Evolutionary conservation across 2,329 filamentous ascomycete species (phyloP).

Genomic region (Fusarium goolgardi): DNA sequence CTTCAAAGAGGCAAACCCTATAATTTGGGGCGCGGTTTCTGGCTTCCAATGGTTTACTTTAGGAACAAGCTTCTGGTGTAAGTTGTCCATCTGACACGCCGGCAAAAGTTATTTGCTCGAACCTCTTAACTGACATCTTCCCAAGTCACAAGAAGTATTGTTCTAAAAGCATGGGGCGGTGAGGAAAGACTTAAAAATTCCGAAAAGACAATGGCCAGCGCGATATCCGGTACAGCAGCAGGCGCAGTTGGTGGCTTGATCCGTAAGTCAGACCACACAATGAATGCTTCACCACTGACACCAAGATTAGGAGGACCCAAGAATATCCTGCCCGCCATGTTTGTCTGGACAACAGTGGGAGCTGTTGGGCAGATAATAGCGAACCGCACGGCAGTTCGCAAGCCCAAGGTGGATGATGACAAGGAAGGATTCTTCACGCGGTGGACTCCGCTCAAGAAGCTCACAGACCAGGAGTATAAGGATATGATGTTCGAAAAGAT

Average conservation of each 20-base stretch:
- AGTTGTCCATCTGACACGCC: slow-evolving; percentile 45
- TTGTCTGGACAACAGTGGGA: slow-evolving; percentile 60
- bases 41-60: slow-evolving; percentile 85
- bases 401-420: slow-evolving; percentile 54
- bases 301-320: slow-evolving; percentile 59
- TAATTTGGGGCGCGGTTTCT: slow-evolving; percentile 76
- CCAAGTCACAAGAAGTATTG: slow-evolving; percentile 61
- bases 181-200: slow-evolving; percentile 64
- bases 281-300: slow-evolving; percentile 30
- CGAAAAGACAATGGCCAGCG: slow-evolving; percentile 75
- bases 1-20: slow-evolving; percentile 72
- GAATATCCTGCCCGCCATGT: slow-evolving; percentile 63
- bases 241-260: slow-evolving; percentile 69
- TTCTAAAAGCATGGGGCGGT: slow-evolving; percentile 61
- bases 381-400: slow-evolving; percentile 48
- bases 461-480: slow-evolving; percentile 80
- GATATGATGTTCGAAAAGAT: slow-evolving; percentile 77
- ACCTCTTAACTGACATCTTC: slow-evolving; percentile 19
- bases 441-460: slow-evolving; percentile 76
- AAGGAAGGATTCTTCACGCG: slow-evolving; percentile 64
- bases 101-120: neutral
- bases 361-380: slow-evolving; percentile 55
- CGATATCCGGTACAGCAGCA: slow-evolving; percentile 76
- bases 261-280: slow-evolving; percentile 55
- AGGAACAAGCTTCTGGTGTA: slow-evolving; percentile 81